A percentile compares a stretch with the other conserved stretches of the same genome.
Evolutionary conservation across 2,329 filamentous ascomycete species (phyloP).

Genomic region (Nothophaeocryptopus gaeumannii): DNA sequence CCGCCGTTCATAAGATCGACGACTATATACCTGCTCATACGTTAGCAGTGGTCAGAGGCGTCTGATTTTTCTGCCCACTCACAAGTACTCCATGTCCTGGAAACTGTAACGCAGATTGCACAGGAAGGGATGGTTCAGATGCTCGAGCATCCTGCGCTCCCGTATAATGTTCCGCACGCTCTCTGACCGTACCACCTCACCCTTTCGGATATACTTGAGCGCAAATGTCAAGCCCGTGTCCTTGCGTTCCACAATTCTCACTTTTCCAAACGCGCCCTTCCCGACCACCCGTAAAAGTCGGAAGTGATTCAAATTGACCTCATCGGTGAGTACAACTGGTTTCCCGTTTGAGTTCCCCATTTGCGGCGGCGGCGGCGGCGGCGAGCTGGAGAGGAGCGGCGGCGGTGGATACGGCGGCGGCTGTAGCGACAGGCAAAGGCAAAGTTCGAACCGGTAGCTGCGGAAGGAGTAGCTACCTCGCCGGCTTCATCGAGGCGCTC

Average conservation of each 20-base stretch:
- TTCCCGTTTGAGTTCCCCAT: conserved; percentile 98
- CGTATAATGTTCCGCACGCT: conserved; percentile 98
- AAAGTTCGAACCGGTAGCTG: no score
- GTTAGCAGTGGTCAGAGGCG: conserved; percentile 8
- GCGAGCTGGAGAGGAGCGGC: background rate
- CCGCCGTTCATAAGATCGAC: conserved; percentile 98
- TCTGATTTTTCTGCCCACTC: conserved; percentile 36
- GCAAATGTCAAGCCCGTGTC: conserved; percentile 92
- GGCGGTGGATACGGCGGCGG: background rate
- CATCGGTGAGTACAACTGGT: conserved; percentile 84
- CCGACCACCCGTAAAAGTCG: conserved; percentile 91
- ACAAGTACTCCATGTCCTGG: conserved; percentile 99
- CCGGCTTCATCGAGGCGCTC: no score
- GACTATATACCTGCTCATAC: conserved; percentile 68
- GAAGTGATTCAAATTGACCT: conserved; percentile 98
- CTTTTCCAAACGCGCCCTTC: conserved; percentile 97
- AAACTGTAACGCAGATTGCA: conserved; percentile 99
- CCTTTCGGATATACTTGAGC: conserved; percentile 96
- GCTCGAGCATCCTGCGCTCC: conserved; percentile 95
- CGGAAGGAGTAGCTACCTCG: no score
- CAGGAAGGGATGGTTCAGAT: conserved; percentile 95
- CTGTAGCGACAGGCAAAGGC: background rate
- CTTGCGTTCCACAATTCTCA: conserved; percentile 96
- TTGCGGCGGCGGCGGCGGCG: conserved; percentile 13
- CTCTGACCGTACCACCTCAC: conserved; percentile 97